Base-by-base conservation (phyloP, 2,329 filamentous ascomycete genomes). In the Penicillium rolfsii region DNA sequence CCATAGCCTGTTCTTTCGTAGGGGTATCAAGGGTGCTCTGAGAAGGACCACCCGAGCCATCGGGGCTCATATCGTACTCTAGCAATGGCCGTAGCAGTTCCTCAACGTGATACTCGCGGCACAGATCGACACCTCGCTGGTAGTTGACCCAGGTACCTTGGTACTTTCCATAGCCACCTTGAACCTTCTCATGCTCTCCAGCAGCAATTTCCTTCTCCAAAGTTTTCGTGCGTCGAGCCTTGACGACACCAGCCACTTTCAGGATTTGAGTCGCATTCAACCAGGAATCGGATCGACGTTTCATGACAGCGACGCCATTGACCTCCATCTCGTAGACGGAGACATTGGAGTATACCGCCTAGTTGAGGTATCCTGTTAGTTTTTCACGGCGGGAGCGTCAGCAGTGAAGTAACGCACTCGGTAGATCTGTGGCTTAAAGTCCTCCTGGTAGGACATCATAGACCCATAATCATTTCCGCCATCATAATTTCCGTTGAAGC, bases 251-350 rank as follows among this genome's bases (percentile, higher is more conserved):
- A 38, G 95, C 95, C 38, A 98, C 93, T 74, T 99, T 99, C 66
- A 99, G 86, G 67, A 99, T 98, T 77, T 99, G 95, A 0, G 95
- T 99, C 55, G 95, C 95, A 79, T 99, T 99, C 67, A 99, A 84
- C 91, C 94, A 98, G 67, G 92, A 94, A 77, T 99, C 95, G 68
- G 91, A 90, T 66, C 95, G 89, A 60, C 95, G 89, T 75, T 95
- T 91, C 95, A 99, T 99, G 54, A 98, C 93, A 26, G 93, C 92
- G 66, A 99, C 84, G 49, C 87, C 87, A 75, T 97, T 96, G 63
- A 98, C 91, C 76, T 97, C 93, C 93, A 98, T 97, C 79, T 99
- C 95, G 81, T 98, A 99, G 16, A 99, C 95, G 63, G 94, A 89
- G 49, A 98, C 92, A 67, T 93, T 93, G 7, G 94, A 98, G 77